phyloP scores from a whole-genome alignment of 352 stramenopile species.

The Phytophthora macrochlamydospora region DNA sequence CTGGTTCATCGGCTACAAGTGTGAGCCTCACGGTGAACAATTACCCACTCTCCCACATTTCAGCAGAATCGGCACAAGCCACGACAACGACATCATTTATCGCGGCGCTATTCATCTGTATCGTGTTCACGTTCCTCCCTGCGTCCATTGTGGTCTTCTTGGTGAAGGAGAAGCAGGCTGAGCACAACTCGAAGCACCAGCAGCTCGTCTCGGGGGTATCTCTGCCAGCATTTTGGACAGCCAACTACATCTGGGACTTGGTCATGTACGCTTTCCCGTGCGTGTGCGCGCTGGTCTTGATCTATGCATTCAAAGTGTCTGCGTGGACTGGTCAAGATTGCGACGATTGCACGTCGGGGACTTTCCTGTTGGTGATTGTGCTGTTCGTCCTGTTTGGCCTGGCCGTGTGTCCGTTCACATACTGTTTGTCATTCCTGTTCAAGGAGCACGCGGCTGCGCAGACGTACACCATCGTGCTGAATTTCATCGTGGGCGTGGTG shows the following conservation, averaged over 20 bases:
- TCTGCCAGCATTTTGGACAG: slow-evolving; percentile 93
- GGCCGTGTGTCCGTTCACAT: slow-evolving; percentile 56
- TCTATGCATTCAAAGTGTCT: slow-evolving; percentile 44
- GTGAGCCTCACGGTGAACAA: slow-evolving; percentile 49
- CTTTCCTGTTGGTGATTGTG: slow-evolving; percentile 52
- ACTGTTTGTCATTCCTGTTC: slow-evolving; percentile 66
- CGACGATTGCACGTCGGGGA: slow-evolving; percentile 35
- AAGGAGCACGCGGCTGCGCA: slow-evolving; percentile 55
- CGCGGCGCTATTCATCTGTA: slow-evolving; percentile 81
- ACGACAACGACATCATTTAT: slow-evolving; percentile 51
- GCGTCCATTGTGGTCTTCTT: slow-evolving; percentile 93
- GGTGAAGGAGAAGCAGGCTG: slow-evolving; percentile 91
- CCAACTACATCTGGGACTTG: slow-evolving; percentile 94
- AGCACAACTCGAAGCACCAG: slow-evolving; percentile 74
- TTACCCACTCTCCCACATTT: slow-evolving; percentile 46
- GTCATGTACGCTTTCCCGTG: slow-evolving; percentile 87
- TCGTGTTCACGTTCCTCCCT: slow-evolving; percentile 90
- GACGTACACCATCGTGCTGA: slow-evolving; percentile 63
- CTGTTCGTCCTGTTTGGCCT: slow-evolving; percentile 65
- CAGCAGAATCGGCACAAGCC: slow-evolving; percentile 32
- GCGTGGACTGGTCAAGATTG: slow-evolving; percentile 48
- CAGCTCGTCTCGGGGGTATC: slow-evolving; percentile 78
- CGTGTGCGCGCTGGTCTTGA: slow-evolving; percentile 31
- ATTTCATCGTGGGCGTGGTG: slow-evolving; percentile 61
- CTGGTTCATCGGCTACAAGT: slow-evolving; percentile 2